Evolutionary conservation across 1,139 yeast genomes (phyloP).

Genomic region (Hyphopichia wangnamkhiaoensis): DNA sequence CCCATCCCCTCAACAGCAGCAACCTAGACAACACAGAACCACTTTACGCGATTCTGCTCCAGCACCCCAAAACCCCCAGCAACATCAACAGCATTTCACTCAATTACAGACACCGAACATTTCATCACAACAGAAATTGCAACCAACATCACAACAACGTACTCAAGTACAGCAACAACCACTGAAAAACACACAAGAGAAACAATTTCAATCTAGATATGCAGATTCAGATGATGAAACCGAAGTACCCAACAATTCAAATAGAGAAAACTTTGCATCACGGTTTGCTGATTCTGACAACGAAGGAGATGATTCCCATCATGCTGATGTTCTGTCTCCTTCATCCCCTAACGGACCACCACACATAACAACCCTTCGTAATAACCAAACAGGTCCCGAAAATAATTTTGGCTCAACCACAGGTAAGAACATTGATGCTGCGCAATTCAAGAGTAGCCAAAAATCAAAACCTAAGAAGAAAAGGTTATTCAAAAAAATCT

Average conservation of each 20-base stretch:
- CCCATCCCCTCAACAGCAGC: background rate
- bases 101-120: conserved; percentile 4
- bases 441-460: conserved; percentile 3
- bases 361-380: conserved; percentile 15
- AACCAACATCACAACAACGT: conserved; percentile 10
- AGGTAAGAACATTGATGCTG: conserved; percentile 3
- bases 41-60: conserved; percentile 14
- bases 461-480: conserved; percentile 5
- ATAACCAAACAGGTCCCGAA: background rate
- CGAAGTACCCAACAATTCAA: conserved; percentile 18
- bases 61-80: conserved; percentile 5
- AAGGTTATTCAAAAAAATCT: conserved; percentile 7
- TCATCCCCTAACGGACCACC: conserved; percentile 18
- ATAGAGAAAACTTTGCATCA: conserved; percentile 29
- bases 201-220: conserved; percentile 43
- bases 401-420: background rate
- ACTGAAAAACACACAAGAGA: conserved; percentile 12
- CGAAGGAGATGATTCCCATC: conserved; percentile 18
- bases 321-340: conserved; percentile 9
- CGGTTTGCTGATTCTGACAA: conserved; percentile 61
- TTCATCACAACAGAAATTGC: too few species aligned
- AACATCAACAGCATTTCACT: conserved; percentile 8
- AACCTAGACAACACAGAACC: conserved; percentile 12
- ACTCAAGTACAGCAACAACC: conserved; percentile 10
- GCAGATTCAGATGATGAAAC: conserved; percentile 54